Base-by-base conservation (phyloP, 2,329 filamentous ascomycete species). In the Ophiosphaerella narmari region DNA sequence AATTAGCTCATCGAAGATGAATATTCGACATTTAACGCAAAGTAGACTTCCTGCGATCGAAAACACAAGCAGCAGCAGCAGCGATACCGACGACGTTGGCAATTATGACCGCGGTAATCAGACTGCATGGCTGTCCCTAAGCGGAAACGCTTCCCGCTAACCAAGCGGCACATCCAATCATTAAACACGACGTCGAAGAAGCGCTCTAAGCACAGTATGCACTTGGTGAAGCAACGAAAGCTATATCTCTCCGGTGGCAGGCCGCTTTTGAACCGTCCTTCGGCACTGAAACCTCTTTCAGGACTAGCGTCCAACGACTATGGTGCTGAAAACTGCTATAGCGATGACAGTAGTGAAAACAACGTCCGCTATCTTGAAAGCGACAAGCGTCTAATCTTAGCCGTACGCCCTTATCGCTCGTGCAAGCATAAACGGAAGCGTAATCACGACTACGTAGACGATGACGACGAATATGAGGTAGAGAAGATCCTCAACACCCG, bases 381-480 rank as follows among this genome's bases (percentile, higher is more conserved):
- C 36, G 11, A 46, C 35, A 46, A 39, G 26, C 36, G 16, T 9
- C 16, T 24, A 34, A 32, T 14, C 16, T 46, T 26, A 39, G 21
- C n/a, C 16, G 18, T 18, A 18, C 18, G 18, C 18, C 18, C 18
- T 18, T 34, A n/a, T 47, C 18, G 31, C 44, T 41, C 38, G 32
- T 4, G 4, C 18, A 18, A 18, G 18, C 18, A 18, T 18, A 18
- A 18, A 18, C 18, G 18, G 18, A 18, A 18, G 18, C 37, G 23
- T 37, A 41, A 16, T 37, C 21, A 37, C 23, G 21, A 37, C 38
- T 31, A 1, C 36, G 37, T 38, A 5, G 26, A 51, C 18, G 18
- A 4, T 24, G 14, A 51, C 31, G 32, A 47, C 24, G 43, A 52
- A 47, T 52, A 52, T 35, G 43, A 52, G 39, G 51, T 54, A 36